These are phyloP conservation scores for Geotrichum siamense DNA, from an alignment of 1,139 yeast species.

Conservation along the genomic window DNA sequence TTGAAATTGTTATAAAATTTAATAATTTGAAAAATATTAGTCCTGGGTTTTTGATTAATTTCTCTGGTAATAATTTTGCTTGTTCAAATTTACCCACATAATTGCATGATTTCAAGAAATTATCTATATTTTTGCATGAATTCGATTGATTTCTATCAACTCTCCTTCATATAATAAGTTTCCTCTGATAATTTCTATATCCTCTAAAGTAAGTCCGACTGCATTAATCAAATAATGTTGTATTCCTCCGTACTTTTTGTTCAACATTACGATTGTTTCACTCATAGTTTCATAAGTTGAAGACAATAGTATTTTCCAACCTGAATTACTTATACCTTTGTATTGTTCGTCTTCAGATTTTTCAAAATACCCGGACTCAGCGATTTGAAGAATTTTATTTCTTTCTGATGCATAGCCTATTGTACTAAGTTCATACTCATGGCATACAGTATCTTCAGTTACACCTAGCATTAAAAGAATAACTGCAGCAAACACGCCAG, in stretches of 20 bases:
- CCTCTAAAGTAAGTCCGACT: constrained; percentile 45
- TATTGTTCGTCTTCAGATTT: not conserved
- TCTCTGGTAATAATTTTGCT: too few relatives aligned
- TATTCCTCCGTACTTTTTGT: constrained; percentile 51
- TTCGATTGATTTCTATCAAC: not conserved
- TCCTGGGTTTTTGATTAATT: too few relatives aligned
- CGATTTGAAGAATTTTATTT: constrained; percentile 20
- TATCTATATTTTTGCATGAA: not conserved
- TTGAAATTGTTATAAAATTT: too few relatives aligned
- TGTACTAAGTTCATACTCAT: constrained; percentile 69
- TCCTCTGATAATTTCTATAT: constrained; percentile 44
- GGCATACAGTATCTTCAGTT: constrained; percentile 55
- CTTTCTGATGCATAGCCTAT: constrained; percentile 39
- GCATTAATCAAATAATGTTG: constrained; percentile 43
- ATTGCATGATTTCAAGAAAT: too few relatives aligned
- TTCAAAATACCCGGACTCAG: constrained; percentile 4
- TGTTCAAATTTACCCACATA: too few relatives aligned
- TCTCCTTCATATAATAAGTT: constrained; percentile 32
- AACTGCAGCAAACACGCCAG: constrained; percentile 69
- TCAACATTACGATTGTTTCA: constrained; percentile 47
- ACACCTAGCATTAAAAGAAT: constrained; percentile 58
- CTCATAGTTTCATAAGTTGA: constrained; percentile 70
- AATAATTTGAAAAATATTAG: too few relatives aligned
- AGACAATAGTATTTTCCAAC: constrained; percentile 53
- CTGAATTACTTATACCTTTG: constrained; percentile 30